Evolutionary conservation across 139 green algal species (phyloP).

Genomic region (Asterochloris erici): DNA sequence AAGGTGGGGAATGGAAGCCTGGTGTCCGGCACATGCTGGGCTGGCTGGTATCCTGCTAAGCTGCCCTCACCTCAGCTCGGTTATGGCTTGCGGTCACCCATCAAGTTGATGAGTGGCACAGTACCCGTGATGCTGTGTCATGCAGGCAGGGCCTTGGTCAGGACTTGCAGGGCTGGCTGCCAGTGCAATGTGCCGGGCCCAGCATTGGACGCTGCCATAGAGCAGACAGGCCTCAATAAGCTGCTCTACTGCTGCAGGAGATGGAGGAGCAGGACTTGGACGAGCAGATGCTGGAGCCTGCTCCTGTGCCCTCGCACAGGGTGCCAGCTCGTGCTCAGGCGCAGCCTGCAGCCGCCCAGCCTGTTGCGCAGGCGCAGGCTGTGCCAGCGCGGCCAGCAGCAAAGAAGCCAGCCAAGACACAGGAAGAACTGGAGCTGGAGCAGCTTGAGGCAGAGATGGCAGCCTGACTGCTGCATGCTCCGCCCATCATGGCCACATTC

Average conservation of each 20-base stretch:
- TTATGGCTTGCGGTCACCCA: not conserved
- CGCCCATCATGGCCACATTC: not conserved
- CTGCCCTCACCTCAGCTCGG: not conserved
- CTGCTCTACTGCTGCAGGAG: constrained; percentile 39
- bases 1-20: constrained; percentile 23
- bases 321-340: constrained; percentile 31
- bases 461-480: not conserved
- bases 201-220: not conserved
- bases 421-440: constrained; percentile 88
- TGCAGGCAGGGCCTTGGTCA: too few relatives aligned
- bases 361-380: constrained; percentile 16
- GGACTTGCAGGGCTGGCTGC: too few relatives aligned
- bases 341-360: constrained; percentile 9
- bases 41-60: not conserved
- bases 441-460: constrained; percentile 87
- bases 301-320: constrained; percentile 40
- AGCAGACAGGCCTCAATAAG: not conserved
- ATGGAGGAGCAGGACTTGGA: constrained; percentile 70
- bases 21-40: not conserved
- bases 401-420: constrained; percentile 47
- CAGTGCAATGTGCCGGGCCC: not conserved
- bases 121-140: not conserved
- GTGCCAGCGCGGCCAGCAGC: not conserved
- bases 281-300: constrained; percentile 66
- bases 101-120: not conserved